Base-by-base conservation (phyloP, 257 asterid species). In the Solanum commersonii region DNA sequence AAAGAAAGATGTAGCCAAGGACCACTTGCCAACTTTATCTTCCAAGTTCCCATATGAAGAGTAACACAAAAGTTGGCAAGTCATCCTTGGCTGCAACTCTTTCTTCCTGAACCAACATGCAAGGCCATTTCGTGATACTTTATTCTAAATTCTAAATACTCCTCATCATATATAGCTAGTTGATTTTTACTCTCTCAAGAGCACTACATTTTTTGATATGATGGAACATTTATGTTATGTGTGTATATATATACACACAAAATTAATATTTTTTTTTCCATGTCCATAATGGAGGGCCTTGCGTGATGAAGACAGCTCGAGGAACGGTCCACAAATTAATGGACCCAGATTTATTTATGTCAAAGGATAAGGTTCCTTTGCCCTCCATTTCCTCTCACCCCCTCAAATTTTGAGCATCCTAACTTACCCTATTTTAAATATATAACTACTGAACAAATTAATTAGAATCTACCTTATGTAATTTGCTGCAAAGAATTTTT, bases 81-180 rank as follows among this genome's bases (percentile, higher is more conserved):
- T 84, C 87, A 84, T 84, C 87, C 87, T 84, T 84, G 87, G 87
- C 77, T 84, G 87, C 77, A 84, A 56, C 76, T 38, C 77, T 25
- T 84, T 27, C 77, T 84, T 60, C 76, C 3, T 60, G 87, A 18
- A 65, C 87, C 87, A 84, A 59, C 87, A 84, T 84, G 87, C 76
- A 84, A 84, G 87, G 77, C 3, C 87, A 84, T 59, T 59, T 79
- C 14, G 0, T 33, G 74, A 59, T 56, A 20, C 65, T 18, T 46
- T 46, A 46, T 31, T 79, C 12, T 40, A 10, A 27, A 40, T 78
- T 3, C 1, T 23, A 11, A 16, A 40, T 40, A 78, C 2, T 7
- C n/a, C 20, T 46, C 59, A 44, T 46, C 6, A 13, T 46, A n/a
- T n/a, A 46, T 46, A 46, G 59, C 20, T 14, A 46, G 8, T 46